Percentiles rank a stretch among this genome's conserved stretches.
phyloP scores from a whole-genome alignment of 2,329 filamentous ascomycete genomes.

The Aspergillus fumigatiaffinis region DNA sequence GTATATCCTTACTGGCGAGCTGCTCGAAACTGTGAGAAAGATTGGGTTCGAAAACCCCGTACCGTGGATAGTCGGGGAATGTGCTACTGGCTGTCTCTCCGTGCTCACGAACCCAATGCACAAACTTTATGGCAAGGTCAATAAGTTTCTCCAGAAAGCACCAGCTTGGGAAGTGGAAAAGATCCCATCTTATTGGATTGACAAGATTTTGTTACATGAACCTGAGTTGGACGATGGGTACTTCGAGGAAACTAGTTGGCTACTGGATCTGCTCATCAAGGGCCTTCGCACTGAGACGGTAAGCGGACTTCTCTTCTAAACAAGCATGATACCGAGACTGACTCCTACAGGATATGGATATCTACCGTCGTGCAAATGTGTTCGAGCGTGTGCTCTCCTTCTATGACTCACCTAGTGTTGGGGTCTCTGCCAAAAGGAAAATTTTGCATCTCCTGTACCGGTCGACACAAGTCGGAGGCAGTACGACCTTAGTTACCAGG shows the following conservation, averaged over 20 bases:
- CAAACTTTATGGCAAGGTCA: constrained; percentile 79
- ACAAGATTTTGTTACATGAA: constrained; percentile 69
- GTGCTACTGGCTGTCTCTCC: constrained; percentile 65
- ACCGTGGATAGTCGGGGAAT: constrained; percentile 70
- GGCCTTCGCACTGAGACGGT: constrained; percentile 56
- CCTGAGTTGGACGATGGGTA: constrained; percentile 70
- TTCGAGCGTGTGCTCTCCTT: constrained; percentile 72
- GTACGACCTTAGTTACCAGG: constrained; percentile 75
- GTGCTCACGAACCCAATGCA: constrained; percentile 75
- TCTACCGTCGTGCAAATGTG: constrained; percentile 55
- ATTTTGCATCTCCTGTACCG: constrained; percentile 62
- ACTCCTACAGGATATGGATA: constrained; percentile 42
- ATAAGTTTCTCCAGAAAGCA: constrained; percentile 72
- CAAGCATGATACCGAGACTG: constrained; percentile 12
- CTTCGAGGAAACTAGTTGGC: constrained; percentile 70
- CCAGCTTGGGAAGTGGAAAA: constrained; percentile 67
- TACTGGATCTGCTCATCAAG: constrained; percentile 67
- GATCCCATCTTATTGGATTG: constrained; percentile 57
- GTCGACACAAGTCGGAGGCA: constrained; percentile 65
- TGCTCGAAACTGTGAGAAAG: constrained; percentile 67
- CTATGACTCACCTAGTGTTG: constrained; percentile 63
- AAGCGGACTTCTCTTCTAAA: constrained; percentile 23
- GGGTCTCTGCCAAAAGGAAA: constrained; percentile 57
- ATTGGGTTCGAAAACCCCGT: constrained; percentile 56
- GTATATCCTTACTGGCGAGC: constrained; percentile 74